Evolutionary conservation across 2,329 filamentous ascomycete species (phyloP).

Genomic region (Pseudogymnoascus sp.): DNA sequence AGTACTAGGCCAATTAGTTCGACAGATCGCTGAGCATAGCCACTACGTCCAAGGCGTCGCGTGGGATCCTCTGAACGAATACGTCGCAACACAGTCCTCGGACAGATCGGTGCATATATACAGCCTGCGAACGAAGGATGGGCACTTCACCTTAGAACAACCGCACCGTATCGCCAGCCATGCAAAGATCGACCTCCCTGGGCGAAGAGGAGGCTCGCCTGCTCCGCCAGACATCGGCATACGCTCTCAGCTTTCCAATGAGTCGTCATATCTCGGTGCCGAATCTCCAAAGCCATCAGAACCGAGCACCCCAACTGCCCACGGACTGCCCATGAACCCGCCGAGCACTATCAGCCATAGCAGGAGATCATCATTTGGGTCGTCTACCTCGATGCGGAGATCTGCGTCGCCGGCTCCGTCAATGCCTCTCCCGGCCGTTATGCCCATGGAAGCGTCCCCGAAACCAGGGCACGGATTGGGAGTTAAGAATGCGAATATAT

Average conservation of each 20-base stretch:
- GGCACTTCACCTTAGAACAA: slow-evolving; percentile 73
- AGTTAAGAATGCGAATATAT: slow-evolving; percentile 79
- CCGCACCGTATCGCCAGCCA: slow-evolving; percentile 75
- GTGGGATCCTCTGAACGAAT: slow-evolving; percentile 97
- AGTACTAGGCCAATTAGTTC: slow-evolving; percentile 53
- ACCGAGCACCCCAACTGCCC: slow-evolving; percentile 84
- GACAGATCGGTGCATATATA: slow-evolving; percentile 98
- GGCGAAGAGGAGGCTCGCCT: slow-evolving; percentile 77
- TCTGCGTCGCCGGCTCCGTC: slow-evolving; percentile 92
- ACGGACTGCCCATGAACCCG: slow-evolving; percentile 91
- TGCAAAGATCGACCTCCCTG: slow-evolving; percentile 79
- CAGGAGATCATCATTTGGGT: slow-evolving; percentile 84
- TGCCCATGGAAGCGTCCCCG: slow-evolving; percentile 85
- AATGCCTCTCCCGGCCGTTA: slow-evolving; percentile 87
- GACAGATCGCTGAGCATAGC: slow-evolving; percentile 93
- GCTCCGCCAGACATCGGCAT: slow-evolving; percentile 75
- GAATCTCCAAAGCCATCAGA: slow-evolving; percentile 85
- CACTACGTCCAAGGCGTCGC: slow-evolving; percentile 98
- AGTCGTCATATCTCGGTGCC: slow-evolving; percentile 44
- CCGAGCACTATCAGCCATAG: slow-evolving; percentile 83
- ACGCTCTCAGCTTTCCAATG: slow-evolving; percentile 53
- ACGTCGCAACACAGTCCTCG: slow-evolving; percentile 94
- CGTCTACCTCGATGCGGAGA: slow-evolving; percentile 63
- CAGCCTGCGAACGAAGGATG: slow-evolving; percentile 90
- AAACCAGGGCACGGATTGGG: slow-evolving; percentile 55